Conservation (phyloP, 441 rosid genomes). For the Gossypium gossypioides region DNA sequence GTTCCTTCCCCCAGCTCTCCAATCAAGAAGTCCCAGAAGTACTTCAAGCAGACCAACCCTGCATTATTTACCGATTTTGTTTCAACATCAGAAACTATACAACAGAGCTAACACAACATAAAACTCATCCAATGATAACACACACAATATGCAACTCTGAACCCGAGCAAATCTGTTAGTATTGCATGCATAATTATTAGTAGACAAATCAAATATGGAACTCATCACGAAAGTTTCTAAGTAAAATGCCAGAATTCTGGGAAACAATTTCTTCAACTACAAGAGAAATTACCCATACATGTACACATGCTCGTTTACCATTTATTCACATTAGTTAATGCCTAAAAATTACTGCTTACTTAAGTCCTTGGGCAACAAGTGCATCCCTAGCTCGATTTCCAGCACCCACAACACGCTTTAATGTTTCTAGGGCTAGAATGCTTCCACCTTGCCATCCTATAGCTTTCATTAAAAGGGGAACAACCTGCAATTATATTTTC, state of each 20-base stretch:
- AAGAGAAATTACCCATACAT: background rate
- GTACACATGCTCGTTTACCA: background rate
- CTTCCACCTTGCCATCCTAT: slow-evolving; percentile 99
- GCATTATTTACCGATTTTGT: slow-evolving; percentile 13
- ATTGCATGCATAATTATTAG: background rate
- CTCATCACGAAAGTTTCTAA: background rate
- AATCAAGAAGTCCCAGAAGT: slow-evolving; percentile 94
- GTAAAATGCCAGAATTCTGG: background rate
- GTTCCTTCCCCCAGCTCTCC: slow-evolving; percentile 92
- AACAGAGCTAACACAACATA: background rate
- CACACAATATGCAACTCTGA: too few relatives aligned
- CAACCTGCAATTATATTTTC: slow-evolving; percentile 51
- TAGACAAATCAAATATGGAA: background rate
- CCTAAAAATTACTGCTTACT: slow-evolving; percentile 38
- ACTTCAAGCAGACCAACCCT: slow-evolving; percentile 97
- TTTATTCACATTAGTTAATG: background rate
- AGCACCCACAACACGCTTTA: slow-evolving; percentile 94
- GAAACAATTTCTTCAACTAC: background rate
- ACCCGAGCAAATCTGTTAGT: background rate
- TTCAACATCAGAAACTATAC: slow-evolving; percentile 6
- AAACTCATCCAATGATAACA: background rate
- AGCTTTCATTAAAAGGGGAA: slow-evolving; percentile 98
- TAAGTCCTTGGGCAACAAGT: slow-evolving; percentile 95
- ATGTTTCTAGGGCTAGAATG: slow-evolving; percentile 94
- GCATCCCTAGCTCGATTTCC: slow-evolving; percentile 99